phyloP scores from a whole-genome alignment of 2,329 filamentous ascomycete genomes.

The Pestalotiopsis sp. region DNA sequence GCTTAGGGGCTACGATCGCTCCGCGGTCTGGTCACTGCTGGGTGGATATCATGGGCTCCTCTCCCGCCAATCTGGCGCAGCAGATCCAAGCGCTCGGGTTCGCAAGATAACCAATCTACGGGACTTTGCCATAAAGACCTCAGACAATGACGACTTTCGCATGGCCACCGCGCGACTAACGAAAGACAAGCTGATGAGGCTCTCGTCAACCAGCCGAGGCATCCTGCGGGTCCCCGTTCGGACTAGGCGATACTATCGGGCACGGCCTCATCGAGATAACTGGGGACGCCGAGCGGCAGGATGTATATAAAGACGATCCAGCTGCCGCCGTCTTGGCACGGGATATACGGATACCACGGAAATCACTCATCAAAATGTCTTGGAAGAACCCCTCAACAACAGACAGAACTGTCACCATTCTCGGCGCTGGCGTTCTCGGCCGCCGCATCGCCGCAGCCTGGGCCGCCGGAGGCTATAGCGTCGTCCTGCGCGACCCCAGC shows the following conservation, averaged over 20 bases:
- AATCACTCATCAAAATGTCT: constrained; percentile 15
- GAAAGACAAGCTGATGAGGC: background rate
- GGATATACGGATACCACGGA: background rate
- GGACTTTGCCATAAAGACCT: background rate
- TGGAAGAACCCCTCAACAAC: constrained; percentile 21
- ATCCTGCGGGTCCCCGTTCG: background rate
- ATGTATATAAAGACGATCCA: background rate
- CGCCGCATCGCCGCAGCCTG: constrained; percentile 41
- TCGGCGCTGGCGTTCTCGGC: constrained; percentile 44
- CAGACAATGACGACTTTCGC: background rate
- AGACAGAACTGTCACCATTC: constrained; percentile 33
- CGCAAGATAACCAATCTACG: background rate
- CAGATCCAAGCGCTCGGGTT: background rate
- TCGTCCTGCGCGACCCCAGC: constrained; percentile 42
- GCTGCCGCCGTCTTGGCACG: background rate
- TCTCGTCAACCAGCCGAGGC: background rate
- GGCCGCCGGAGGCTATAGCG: constrained; percentile 41
- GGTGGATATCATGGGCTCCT: background rate
- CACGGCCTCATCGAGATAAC: constrained; percentile 4
- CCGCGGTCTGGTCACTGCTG: background rate
- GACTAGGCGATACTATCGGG: background rate
- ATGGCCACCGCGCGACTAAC: background rate
- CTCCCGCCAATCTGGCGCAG: background rate
- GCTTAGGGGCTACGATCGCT: background rate
- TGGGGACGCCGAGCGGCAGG: background rate